Percentiles rank a stretch among this genome's conserved stretches.
These are phyloP conservation scores for Jamesozyma spencerorum DNA, from an alignment of 805 yeast species.

Conservation along the genomic window DNA sequence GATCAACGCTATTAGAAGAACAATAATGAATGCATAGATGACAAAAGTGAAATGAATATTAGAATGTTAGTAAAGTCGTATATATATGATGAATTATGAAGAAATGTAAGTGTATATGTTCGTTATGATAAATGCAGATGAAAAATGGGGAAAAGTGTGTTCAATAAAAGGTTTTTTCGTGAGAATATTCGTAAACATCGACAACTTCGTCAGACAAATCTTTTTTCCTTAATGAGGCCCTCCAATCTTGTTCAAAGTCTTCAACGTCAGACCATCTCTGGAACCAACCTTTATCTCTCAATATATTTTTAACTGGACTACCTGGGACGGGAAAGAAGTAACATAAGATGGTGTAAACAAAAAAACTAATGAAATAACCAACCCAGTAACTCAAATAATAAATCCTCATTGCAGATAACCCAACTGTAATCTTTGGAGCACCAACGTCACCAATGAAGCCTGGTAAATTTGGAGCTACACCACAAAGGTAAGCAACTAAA, in stretches of 20 bases:
- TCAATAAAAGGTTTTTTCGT: slow-evolving; percentile 11
- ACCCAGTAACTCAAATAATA: slow-evolving; percentile 66
- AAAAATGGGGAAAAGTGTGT: too few species aligned
- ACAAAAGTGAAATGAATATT: too few species aligned
- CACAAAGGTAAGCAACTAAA: slow-evolving; percentile 47
- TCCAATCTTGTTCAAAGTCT: slow-evolving; percentile 40
- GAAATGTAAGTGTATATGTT: too few species aligned
- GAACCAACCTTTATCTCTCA: slow-evolving; percentile 47
- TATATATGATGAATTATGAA: too few species aligned
- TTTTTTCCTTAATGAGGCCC: slow-evolving; percentile 9
- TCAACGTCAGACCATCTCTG: slow-evolving; percentile 58
- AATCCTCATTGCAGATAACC: slow-evolving; percentile 62
- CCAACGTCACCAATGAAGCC: slow-evolving; percentile 45
- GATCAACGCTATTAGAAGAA: too few species aligned
- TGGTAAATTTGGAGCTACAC: slow-evolving; percentile 34
- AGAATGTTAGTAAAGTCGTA: too few species aligned
- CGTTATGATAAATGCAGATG: too few species aligned
- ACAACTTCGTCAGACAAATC: slow-evolving; percentile 14
- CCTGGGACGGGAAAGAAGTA: slow-evolving; percentile 46
- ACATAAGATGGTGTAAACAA: slow-evolving; percentile 46
- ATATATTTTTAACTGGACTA: slow-evolving; percentile 29
- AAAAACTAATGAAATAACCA: slow-evolving; percentile 55
- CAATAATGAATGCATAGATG: too few species aligned
- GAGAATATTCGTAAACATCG: slow-evolving; percentile 11
- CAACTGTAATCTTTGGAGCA: slow-evolving; percentile 42